Evolutionary conservation across 257 asterid species (phyloP).

Genomic region (Solanum lycopersicoides): DNA sequence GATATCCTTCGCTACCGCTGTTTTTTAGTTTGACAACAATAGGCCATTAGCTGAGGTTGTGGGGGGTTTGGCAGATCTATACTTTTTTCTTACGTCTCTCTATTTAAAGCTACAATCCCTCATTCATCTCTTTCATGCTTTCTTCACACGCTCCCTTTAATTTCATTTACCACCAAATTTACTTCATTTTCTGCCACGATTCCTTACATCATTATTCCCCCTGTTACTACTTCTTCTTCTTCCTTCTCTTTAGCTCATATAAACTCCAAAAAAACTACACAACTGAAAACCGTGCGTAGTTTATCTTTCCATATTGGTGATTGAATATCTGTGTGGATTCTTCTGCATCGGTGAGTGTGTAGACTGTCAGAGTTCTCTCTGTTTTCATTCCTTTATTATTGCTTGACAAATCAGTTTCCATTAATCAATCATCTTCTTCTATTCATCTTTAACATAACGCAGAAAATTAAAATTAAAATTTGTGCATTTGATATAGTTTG

Average conservation of each 20-base stretch:
- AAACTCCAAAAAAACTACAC: neutral
- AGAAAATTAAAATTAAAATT: neutral
- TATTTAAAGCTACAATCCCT: neutral
- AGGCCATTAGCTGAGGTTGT: neutral
- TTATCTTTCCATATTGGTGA: neutral
- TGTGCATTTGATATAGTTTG: neutral
- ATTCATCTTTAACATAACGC: neutral
- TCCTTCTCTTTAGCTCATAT: neutral
- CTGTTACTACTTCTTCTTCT: neutral
- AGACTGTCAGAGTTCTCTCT: neutral
- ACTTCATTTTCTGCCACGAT: neutral
- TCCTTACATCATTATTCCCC: neutral
- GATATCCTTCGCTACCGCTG: neutral
- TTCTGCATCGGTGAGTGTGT: slow-evolving; percentile 3
- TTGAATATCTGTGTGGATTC: slow-evolving; percentile 11
- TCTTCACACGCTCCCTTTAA: neutral
- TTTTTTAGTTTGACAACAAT: neutral
- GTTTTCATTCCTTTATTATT: slow-evolving; percentile 3
- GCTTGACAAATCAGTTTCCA: neutral
- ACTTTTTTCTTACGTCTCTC: slow-evolving; percentile 9
- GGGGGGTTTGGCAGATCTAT: slow-evolving; percentile 36
- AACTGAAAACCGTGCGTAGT: neutral
- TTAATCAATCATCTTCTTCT: neutral
- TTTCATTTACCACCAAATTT: neutral
- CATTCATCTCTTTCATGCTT: neutral